phyloP scores from a whole-genome alignment of 1,139 yeast species.

The Pichia sp. region DNA sequence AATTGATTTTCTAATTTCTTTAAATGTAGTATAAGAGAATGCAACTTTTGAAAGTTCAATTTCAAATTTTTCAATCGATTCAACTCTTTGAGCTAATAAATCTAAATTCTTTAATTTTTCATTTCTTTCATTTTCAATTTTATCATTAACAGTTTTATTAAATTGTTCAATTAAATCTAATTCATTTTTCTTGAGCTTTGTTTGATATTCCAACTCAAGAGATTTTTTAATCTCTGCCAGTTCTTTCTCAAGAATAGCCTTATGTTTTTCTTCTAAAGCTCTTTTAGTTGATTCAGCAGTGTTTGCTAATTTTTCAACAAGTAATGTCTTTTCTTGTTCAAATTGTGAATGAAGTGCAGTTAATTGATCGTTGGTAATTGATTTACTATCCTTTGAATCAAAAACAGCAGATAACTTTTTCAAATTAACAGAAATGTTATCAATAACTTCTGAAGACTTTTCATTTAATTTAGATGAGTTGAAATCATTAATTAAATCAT shows the following conservation, averaged over 20 bases:
- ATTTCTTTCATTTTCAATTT: conserved; percentile 72
- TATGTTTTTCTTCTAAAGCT: conserved; percentile 58
- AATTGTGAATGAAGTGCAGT: conserved; percentile 38
- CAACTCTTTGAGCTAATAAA: conserved; percentile 51
- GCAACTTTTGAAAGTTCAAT: conserved; percentile 52
- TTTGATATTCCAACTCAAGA: conserved; percentile 69
- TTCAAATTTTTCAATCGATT: conserved; percentile 53
- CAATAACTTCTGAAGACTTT: conserved; percentile 40
- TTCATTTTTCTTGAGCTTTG: conserved; percentile 66
- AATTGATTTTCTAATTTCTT: conserved; percentile 52
- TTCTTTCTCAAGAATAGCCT: conserved; percentile 55
- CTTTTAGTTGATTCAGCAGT: conserved; percentile 50
- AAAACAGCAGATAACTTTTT: conserved; percentile 26
- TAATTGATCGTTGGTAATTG: conserved; percentile 40
- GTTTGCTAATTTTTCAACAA: conserved; percentile 43
- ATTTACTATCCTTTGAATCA: conserved; percentile 48
- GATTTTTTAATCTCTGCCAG: conserved; percentile 62
- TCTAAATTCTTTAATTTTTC: conserved; percentile 70
- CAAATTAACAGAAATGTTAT: conserved; percentile 36
- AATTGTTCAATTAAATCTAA: conserved; percentile 68
- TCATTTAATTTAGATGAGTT: conserved; percentile 24
- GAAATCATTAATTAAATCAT: conserved; percentile 30
- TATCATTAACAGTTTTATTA: conserved; percentile 53
- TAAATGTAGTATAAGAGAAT: conserved; percentile 47
- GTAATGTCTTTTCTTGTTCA: conserved; percentile 47